A percentile compares a stretch with the other conserved stretches of the same genome.
phyloP scores from a whole-genome alignment of 1,139 yeast species.

The Diutina ranongensis region DNA sequence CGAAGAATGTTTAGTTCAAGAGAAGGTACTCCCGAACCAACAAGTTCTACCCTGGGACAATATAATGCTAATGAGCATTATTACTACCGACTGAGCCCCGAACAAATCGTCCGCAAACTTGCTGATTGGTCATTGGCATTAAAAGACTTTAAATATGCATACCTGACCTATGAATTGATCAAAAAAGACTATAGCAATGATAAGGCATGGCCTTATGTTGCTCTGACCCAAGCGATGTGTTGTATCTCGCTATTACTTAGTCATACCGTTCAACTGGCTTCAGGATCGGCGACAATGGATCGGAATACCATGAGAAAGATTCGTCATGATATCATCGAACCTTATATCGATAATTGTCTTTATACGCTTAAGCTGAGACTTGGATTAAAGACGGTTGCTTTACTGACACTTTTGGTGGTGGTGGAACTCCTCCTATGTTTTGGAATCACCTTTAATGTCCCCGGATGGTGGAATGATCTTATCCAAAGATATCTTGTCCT shows the following conservation, averaged over 20 bases:
- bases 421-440: conserved; percentile 45
- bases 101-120: conserved; percentile 64
- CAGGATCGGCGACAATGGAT: conserved; percentile 19
- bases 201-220: conserved; percentile 75
- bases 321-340: conserved; percentile 51
- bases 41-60: conserved; percentile 12
- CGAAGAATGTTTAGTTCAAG: conserved; percentile 34
- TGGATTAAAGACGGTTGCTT: conserved; percentile 48
- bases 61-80: conserved; percentile 37
- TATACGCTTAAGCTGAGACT: conserved; percentile 46
- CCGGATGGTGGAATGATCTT: conserved; percentile 40
- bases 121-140: conserved; percentile 92
- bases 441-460: conserved; percentile 23
- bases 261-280: conserved; percentile 27
- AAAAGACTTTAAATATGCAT: conserved; percentile 79
- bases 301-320: conserved; percentile 47
- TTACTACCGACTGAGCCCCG: conserved; percentile 54
- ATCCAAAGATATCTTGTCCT: conserved; percentile 34
- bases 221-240: conserved; percentile 82
- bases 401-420: conserved; percentile 33
- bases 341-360: conserved; percentile 52
- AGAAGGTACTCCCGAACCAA: conserved; percentile 5
- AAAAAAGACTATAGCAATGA: conserved; percentile 71
- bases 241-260: conserved; percentile 65
- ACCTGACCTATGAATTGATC: conserved; percentile 70